These are phyloP conservation scores for Malus asiatica DNA, from an alignment of 306 rosid species.

Conservation along the genomic window DNA sequence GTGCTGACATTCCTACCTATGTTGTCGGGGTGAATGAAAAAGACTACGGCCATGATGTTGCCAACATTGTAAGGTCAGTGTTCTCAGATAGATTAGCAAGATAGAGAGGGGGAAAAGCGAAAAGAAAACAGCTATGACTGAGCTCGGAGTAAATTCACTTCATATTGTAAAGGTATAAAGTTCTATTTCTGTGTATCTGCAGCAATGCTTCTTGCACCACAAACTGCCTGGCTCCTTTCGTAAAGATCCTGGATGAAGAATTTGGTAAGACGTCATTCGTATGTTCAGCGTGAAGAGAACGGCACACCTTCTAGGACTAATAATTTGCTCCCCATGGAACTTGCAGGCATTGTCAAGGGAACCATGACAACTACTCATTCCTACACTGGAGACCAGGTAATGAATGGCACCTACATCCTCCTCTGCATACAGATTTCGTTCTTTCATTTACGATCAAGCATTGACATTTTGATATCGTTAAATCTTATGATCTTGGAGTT, in stretches of 20 bases:
- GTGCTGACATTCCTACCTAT: conserved; percentile 96
- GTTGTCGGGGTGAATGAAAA: conserved; percentile 85
- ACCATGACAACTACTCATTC: conserved; percentile 99
- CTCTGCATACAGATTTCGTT: neutral
- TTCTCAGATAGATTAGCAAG: neutral
- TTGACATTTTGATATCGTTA: neutral
- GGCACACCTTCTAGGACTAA: neutral
- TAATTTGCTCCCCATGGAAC: neutral
- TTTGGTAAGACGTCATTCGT: conserved; percentile 48
- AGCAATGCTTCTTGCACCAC: conserved; percentile 99
- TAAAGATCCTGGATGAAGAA: conserved; percentile 84
- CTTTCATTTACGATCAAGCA: neutral
- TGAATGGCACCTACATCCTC: neutral
- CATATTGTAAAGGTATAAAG: neutral
- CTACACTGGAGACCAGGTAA: conserved; percentile 98
- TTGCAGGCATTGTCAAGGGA: conserved; percentile 88
- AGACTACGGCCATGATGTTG: conserved; percentile 59
- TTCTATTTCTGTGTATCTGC: conserved; percentile 6
- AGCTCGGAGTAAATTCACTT: neutral
- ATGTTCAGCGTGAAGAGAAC: neutral
- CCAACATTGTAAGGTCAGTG: conserved; percentile 72
- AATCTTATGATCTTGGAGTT: neutral
- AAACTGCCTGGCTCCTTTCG: conserved; percentile 96
- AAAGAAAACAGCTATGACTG: neutral
- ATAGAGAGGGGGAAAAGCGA: neutral